Conservation (phyloP, 2,329 filamentous ascomycete genomes). For the Fusarium udum region DNA sequence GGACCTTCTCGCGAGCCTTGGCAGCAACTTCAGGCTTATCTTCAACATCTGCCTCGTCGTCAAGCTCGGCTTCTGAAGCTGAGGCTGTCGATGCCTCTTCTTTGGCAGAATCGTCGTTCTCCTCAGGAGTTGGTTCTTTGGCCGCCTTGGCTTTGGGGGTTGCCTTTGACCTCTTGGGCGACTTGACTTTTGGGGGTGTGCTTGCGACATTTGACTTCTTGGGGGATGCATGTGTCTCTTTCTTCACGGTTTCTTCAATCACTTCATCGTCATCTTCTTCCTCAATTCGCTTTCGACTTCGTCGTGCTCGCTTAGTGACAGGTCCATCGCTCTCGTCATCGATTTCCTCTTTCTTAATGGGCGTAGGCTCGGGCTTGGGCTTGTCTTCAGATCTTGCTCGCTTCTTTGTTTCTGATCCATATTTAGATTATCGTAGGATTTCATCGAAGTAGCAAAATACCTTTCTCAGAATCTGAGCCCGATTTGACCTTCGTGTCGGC, state of each 20-base stretch:
- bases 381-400: slow-evolving; percentile 48
- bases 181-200: slow-evolving; percentile 38
- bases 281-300: slow-evolving; percentile 58
- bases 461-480: slow-evolving; percentile 51
- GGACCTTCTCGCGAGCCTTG: slow-evolving; percentile 82
- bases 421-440: neutral
- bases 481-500: slow-evolving; percentile 48
- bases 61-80: slow-evolving; percentile 50
- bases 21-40: slow-evolving; percentile 76
- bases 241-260: slow-evolving; percentile 49
- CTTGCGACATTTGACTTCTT: slow-evolving; percentile 35
- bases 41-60: slow-evolving; percentile 59
- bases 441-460: slow-evolving; percentile 34
- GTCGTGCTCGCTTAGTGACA: slow-evolving; percentile 65
- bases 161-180: slow-evolving; percentile 31
- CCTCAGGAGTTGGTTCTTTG: slow-evolving; percentile 19
- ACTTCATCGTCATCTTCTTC: slow-evolving; percentile 60
- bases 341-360: slow-evolving; percentile 49
- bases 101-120: slow-evolving; percentile 41
- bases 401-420: slow-evolving; percentile 57
- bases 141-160: slow-evolving; percentile 19
- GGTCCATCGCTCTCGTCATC: slow-evolving; percentile 68
- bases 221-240: slow-evolving; percentile 14
- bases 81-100: slow-evolving; percentile 46
- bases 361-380: slow-evolving; percentile 27